phyloP scores from a whole-genome alignment of 495 filamentous ascomycete species.

The Lophiotrema nucula region DNA sequence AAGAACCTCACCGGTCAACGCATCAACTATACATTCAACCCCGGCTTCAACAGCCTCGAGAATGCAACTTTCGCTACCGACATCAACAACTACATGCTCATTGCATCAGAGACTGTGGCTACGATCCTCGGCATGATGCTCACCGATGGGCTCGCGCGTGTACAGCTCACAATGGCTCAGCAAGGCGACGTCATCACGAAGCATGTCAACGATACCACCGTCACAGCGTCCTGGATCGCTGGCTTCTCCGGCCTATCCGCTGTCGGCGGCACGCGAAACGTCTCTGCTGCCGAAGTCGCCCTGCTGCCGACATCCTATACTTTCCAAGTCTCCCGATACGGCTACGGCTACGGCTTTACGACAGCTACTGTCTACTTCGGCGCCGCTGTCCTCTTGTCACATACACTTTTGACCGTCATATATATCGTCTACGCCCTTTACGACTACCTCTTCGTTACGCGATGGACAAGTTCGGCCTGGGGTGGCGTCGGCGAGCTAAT shows the following conservation, averaged over 20 bases:
- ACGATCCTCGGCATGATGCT: neutral
- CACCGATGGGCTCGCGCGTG: neutral
- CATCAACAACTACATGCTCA: neutral
- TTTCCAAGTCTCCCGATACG: neutral
- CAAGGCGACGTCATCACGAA: neutral
- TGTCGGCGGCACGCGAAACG: neutral
- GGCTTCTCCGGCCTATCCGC: neutral
- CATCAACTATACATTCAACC: neutral
- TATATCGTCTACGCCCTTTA: conserved; percentile 1
- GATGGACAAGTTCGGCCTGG: conserved; percentile 3
- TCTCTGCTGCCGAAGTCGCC: neutral
- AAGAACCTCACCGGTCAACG: neutral
- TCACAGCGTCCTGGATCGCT: neutral
- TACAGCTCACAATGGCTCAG: neutral
- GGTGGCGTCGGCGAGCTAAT: neutral
- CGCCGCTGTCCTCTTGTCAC: neutral
- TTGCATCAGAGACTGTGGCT: neutral
- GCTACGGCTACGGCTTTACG: conserved; percentile 3
- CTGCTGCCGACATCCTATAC: neutral
- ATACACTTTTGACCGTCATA: neutral
- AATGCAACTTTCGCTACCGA: neutral
- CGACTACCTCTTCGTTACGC: neutral
- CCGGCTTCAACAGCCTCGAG: neutral
- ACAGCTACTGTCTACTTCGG: neutral
- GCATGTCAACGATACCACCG: neutral